phyloP scores from a whole-genome alignment of 306 rosid genomes.

The Abrus pulchellus region DNA sequence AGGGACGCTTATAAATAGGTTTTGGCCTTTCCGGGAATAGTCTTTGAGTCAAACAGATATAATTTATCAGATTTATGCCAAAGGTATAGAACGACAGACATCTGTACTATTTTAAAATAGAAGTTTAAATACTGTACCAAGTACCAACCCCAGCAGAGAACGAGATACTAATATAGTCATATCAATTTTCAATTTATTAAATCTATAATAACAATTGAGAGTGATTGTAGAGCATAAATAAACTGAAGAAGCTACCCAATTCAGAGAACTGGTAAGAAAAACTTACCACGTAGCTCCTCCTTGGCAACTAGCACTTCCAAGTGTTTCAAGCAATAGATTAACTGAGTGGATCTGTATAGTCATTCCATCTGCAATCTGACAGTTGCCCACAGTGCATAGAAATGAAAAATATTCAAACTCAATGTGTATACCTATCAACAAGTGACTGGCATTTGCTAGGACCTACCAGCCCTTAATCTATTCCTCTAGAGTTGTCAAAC shows the following conservation, averaged over 20 bases:
- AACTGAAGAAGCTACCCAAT: slow-evolving; percentile 29
- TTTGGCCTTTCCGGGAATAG: slow-evolving; percentile 1
- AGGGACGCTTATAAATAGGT: slow-evolving; percentile 32
- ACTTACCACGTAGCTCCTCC: slow-evolving; percentile 88
- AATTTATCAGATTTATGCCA: slow-evolving; percentile 17
- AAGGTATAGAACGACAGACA: slow-evolving; percentile 20
- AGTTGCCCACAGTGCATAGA: slow-evolving; percentile 44
- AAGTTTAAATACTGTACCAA: slow-evolving; percentile 25
- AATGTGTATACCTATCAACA: slow-evolving; percentile 13
- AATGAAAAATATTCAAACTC: slow-evolving; percentile 41
- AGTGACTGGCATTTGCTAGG: slow-evolving; percentile 7
- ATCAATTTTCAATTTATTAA: slow-evolving; percentile 37
- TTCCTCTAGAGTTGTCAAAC: slow-evolving; percentile 27
- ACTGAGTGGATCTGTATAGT: slow-evolving; percentile 85
- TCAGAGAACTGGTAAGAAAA: slow-evolving; percentile 36
- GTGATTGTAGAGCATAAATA: slow-evolving; percentile 24
- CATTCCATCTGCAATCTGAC: slow-evolving; percentile 99
- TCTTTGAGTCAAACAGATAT: slow-evolving; percentile 30
- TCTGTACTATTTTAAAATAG: slow-evolving; percentile 2
- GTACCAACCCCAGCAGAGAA: slow-evolving; percentile 4
- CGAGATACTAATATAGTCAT: slow-evolving; percentile 17
- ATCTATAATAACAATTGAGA: slow-evolving; percentile 22
- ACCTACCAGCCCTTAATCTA: slow-evolving; percentile 36
- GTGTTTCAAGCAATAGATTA: slow-evolving; percentile 91
- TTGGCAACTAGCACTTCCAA: slow-evolving; percentile 71